These are phyloP conservation scores for Ampelocalamus luodianensis DNA, from an alignment of 176 grass and related monocot genomes.

Conservation along the genomic window DNA sequence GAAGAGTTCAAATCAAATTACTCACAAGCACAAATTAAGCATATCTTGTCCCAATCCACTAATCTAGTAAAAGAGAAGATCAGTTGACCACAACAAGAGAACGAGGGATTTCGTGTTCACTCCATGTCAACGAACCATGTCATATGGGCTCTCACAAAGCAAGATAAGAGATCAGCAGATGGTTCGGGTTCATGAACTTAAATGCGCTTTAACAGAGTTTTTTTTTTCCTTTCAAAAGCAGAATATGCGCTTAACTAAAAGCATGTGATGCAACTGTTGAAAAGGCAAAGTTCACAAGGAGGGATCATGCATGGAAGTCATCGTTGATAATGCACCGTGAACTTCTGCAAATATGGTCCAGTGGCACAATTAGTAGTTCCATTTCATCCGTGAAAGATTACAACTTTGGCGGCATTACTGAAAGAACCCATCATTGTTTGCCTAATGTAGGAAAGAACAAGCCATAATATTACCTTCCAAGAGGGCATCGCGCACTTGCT, in stretches of 20 bases:
- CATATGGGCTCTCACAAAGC: not conserved
- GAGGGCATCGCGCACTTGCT: conserved; percentile 66
- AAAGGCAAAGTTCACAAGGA: conserved; percentile 3
- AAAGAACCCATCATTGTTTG: not conserved
- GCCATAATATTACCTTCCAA: conserved; percentile 58
- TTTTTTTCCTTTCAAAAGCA: not conserved
- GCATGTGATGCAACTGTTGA: not conserved
- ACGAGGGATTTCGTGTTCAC: too few species aligned
- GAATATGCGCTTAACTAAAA: not conserved
- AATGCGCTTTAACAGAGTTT: not conserved
- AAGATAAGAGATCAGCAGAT: not conserved
- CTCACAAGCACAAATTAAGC: not conserved
- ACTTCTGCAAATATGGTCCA: not conserved
- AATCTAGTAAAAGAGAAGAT: not conserved
- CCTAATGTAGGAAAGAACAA: not conserved
- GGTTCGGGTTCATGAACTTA: not conserved
- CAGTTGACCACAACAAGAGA: not conserved
- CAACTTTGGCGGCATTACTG: conserved; percentile 2
- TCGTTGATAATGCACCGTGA: conserved; percentile 20
- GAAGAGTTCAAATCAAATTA: not conserved
- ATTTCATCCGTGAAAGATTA: not conserved
- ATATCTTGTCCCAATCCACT: not conserved
- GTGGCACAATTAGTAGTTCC: not conserved
- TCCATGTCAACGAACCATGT: not conserved
- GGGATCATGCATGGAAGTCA: not conserved